These are phyloP conservation scores for Musa itinerans DNA, from an alignment of 176 grass and related monocot species.

Conservation along the genomic window DNA sequence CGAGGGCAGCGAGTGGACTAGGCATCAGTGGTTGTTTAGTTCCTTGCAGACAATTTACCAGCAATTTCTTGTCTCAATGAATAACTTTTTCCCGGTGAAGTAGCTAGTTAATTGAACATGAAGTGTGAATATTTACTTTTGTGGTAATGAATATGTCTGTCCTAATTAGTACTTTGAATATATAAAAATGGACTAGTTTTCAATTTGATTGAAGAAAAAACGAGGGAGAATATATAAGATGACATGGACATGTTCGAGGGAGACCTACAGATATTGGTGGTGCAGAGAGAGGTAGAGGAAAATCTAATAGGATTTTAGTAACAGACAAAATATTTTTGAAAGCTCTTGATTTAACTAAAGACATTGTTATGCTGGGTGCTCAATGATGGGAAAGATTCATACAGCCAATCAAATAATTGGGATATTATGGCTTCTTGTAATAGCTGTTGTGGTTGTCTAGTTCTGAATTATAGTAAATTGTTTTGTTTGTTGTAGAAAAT, in stretches of 20 bases:
- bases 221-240: no score
- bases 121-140: not conserved
- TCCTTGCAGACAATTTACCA: not conserved
- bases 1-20: not conserved
- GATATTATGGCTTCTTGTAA: no score
- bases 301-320: no score
- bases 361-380: no score
- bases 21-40: not conserved
- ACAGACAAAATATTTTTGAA: no score
- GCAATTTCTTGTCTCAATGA: not conserved
- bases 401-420: no score
- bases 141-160: not conserved
- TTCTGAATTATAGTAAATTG: slow-evolving; percentile 27
- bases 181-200: not conserved
- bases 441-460: no score
- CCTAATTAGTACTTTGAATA: not conserved
- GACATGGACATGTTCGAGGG: no score
- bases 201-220: not conserved
- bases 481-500: slow-evolving; percentile 48
- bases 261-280: no score
- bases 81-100: not conserved
- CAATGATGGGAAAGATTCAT: no score
- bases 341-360: no score
- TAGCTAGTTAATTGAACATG: not conserved
- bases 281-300: no score